phyloP scores from a whole-genome alignment of 2,329 filamentous ascomycete species.

The Clarireedia hainanense region DNA sequence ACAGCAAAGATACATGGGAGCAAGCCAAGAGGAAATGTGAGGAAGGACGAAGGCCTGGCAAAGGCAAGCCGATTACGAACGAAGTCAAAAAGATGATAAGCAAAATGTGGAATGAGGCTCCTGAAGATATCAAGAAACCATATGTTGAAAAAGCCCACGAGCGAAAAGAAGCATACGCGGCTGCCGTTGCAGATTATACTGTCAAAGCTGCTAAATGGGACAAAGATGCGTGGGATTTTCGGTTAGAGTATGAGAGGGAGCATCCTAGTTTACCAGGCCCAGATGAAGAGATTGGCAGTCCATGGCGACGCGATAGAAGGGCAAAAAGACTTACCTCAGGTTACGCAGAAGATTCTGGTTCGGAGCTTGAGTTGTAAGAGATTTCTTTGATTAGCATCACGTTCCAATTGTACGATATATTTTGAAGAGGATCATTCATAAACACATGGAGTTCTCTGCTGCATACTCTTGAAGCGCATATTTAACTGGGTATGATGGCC shows the following conservation, averaged over 20 bases:
- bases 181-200: slow-evolving; percentile 51
- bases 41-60: slow-evolving; percentile 55
- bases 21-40: slow-evolving; percentile 51
- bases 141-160: slow-evolving; percentile 68
- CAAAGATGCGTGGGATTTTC: slow-evolving; percentile 48
- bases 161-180: slow-evolving; percentile 59
- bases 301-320: slow-evolving; percentile 26
- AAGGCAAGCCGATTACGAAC: slow-evolving; percentile 61
- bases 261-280: slow-evolving; percentile 39
- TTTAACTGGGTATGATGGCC: not conserved
- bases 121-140: slow-evolving; percentile 62
- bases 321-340: slow-evolving; percentile 28
- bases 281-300: slow-evolving; percentile 26
- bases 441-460: slow-evolving; percentile 2
- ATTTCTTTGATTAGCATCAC: slow-evolving; percentile 6
- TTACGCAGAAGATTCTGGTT: slow-evolving; percentile 28
- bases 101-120: slow-evolving; percentile 80
- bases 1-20: slow-evolving; percentile 73
- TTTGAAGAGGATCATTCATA: slow-evolving; percentile 1
- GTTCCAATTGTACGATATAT: slow-evolving; percentile 12
- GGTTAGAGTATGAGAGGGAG: slow-evolving; percentile 43
- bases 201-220: slow-evolving; percentile 66
- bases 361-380: slow-evolving; percentile 19
- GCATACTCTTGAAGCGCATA: slow-evolving; percentile 7
- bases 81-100: slow-evolving; percentile 82